phyloP scores from a whole-genome alignment of 495 filamentous ascomycete species.

The Xylaria palmicola region DNA sequence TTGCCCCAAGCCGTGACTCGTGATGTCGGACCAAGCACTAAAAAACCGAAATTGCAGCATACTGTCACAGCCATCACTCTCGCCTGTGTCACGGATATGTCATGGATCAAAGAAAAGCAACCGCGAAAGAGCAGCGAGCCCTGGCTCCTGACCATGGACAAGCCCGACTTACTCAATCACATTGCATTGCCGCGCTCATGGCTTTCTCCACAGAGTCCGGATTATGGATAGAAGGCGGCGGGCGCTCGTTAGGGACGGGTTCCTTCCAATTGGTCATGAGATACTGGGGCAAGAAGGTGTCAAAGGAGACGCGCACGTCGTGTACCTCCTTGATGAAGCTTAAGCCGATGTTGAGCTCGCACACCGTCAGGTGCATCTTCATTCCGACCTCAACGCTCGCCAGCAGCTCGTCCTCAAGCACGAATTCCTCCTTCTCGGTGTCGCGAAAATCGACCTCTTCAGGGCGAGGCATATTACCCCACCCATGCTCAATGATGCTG shows the following conservation, averaged over 20 bases:
- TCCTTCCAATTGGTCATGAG: slow-evolving; percentile 66
- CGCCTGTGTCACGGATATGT: no score
- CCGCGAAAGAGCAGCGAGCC: neutral
- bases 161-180: slow-evolving; percentile 15
- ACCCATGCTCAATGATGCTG: slow-evolving; percentile 37
- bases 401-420: slow-evolving; percentile 66
- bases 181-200: slow-evolving; percentile 1
- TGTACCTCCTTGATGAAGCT: slow-evolving; percentile 60
- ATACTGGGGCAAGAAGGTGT: slow-evolving; percentile 68
- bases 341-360: slow-evolving; percentile 60
- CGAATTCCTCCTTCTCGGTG: slow-evolving; percentile 48
- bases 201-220: slow-evolving; percentile 22
- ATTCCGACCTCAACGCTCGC: slow-evolving; percentile 65
- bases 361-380: slow-evolving; percentile 68
- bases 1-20: no score
- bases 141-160: neutral
- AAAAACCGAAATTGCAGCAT: no score
- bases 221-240: slow-evolving; percentile 33
- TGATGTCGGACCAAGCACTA: no score
- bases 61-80: no score
- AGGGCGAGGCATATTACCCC: slow-evolving; percentile 37
- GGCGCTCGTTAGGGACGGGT: slow-evolving; percentile 42
- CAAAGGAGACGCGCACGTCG: slow-evolving; percentile 55
- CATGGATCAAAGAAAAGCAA: no score
- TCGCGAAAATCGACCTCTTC: slow-evolving; percentile 30